These are phyloP conservation scores for Pisolithus microcarpus DNA, from an alignment of 768 basidiomycete species.

Conservation along the genomic window DNA sequence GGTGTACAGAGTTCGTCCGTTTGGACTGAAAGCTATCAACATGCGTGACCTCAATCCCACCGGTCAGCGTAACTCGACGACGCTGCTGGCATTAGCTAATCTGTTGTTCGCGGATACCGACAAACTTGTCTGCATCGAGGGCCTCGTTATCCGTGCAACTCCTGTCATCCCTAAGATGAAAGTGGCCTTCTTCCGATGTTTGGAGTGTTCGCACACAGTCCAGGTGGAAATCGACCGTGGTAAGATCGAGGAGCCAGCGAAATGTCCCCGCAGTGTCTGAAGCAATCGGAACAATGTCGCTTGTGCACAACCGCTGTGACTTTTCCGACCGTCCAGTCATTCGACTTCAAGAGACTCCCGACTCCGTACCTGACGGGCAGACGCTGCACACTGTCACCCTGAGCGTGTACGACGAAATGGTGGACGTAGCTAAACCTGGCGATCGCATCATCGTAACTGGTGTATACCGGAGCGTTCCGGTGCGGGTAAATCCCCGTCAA, in stretches of 20 bases:
- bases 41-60: constrained; percentile 94
- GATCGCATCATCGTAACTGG: constrained; percentile 88
- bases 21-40: constrained; percentile 75
- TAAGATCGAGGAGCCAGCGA: constrained; percentile 86
- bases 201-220: constrained; percentile 92
- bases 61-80: constrained; percentile 42
- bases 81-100: neutral
- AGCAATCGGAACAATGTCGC: constrained; percentile 81
- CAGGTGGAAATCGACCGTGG: constrained; percentile 98
- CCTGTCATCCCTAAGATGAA: constrained; percentile 99
- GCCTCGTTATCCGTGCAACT: constrained; percentile 93
- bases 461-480: constrained; percentile 91
- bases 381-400: constrained; percentile 96
- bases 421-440: constrained; percentile 94
- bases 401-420: constrained; percentile 97
- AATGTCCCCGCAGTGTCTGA: constrained; percentile 92
- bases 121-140: constrained; percentile 93
- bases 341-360: constrained; percentile 93
- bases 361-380: constrained; percentile 96
- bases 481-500: constrained; percentile 90
- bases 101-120: constrained; percentile 70
- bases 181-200: constrained; percentile 95
- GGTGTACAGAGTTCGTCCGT: constrained; percentile 92
- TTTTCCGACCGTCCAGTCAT: constrained; percentile 96
- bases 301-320: constrained; percentile 95